Evolutionary conservation across 129 eudicot genomes (phyloP), one percentile per base, ranked within the genome.

Genomic region (Apium graveolens): DNA sequence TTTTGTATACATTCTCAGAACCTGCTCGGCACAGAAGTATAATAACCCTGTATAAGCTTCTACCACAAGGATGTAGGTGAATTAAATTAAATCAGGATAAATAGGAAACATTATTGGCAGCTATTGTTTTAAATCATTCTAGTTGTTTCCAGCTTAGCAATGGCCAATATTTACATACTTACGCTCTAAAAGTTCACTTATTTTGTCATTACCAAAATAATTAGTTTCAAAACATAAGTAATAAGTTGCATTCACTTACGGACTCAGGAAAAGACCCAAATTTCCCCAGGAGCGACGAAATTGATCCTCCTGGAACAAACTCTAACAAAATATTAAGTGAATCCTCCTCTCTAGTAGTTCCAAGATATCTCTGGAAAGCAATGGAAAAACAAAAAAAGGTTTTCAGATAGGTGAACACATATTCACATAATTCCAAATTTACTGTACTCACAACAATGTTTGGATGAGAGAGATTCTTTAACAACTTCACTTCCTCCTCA

Each of bases 241-340:
- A 6, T 3, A 73, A 70, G 35, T 45, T 35, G 38, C 21, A 75
- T 70, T 73, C 76, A 85, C 99, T 88, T 85, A 95, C 99, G 79
- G 99, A 92, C 83, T 95, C 99, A 20, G 99, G 99, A 51, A 95
- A 95, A 73, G 99, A 95, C 81, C 99, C 99, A 78, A 95, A 95
- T 63, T 95, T 95, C 74, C 97, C 97, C 66, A 95, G 82, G 78
- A 95, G 99, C 44, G 99, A 95, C 4, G 96, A 88, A 66, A 95
- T 95, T 48, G 97, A 91, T 84, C 97, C 98, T 83, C 98, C 98
- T 0, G 98, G 96, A 83, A 95, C 98, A 84, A 95, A 95, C 85
- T 95, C 98, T 82, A 95, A 85, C 83, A 95, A 88, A 63, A 95
- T 95, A 84, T 95, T 91, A 65, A 95, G 76, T 0, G 98, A 92